Percentiles rank a stretch among this genome's conserved stretches.
These are phyloP conservation scores for Pilatotrama ljubarskyi DNA, from an alignment of 768 basidiomycete genomes.

Conservation along the genomic window DNA sequence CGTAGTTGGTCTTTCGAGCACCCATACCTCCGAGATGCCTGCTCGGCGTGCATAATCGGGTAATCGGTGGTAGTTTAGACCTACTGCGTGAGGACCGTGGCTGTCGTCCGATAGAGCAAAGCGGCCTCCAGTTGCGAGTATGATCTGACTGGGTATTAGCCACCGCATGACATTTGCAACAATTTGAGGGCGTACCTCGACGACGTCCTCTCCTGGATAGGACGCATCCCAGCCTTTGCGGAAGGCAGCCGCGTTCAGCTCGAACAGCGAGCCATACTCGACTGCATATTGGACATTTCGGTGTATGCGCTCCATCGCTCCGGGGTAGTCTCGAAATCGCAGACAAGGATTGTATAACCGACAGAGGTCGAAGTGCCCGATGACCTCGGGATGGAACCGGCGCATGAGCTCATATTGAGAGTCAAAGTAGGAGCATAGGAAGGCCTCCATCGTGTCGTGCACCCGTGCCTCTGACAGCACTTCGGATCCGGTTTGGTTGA, in stretches of 20 bases:
- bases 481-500: constrained; percentile 13
- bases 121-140: constrained; percentile 65
- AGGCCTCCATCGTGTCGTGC: constrained; percentile 40
- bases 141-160: constrained; percentile 50
- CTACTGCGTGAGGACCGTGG: constrained; percentile 87
- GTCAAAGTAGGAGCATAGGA: constrained; percentile 79
- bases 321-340: constrained; percentile 53
- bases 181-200: constrained; percentile 53
- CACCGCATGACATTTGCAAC: neutral
- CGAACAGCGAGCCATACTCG: constrained; percentile 87
- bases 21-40: constrained; percentile 69
- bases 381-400: constrained; percentile 78
- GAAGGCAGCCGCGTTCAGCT: constrained; percentile 90
- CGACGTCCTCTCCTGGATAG: constrained; percentile 81
- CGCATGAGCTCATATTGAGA: constrained; percentile 72
- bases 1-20: constrained; percentile 43
- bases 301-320: constrained; percentile 63
- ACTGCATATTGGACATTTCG: constrained; percentile 76
- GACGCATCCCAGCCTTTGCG: constrained; percentile 86
- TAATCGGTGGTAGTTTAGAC: constrained; percentile 76
- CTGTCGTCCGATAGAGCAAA: constrained; percentile 94
- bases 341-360: constrained; percentile 76
- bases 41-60: constrained; percentile 61
- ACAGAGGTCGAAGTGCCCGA: constrained; percentile 94
- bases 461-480: constrained; percentile 22